Conservation (phyloP, 1,139 yeast species). For the Geotrichum cucujoidarum region DNA sequence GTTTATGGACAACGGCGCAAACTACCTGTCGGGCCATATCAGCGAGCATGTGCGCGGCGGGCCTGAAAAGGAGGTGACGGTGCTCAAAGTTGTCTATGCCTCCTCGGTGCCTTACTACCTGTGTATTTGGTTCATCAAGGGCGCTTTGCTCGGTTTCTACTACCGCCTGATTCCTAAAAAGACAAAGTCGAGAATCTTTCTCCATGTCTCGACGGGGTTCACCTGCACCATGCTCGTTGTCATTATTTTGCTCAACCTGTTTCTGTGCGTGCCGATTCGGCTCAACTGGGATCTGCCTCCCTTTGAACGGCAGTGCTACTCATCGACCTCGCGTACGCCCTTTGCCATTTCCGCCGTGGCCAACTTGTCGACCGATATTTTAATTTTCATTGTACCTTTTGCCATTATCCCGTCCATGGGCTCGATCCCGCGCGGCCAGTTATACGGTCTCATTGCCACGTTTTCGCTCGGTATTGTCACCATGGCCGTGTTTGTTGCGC, state of each 20-base stretch:
- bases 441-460: conserved; percentile 29
- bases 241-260: conserved; percentile 27
- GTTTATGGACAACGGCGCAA: conserved; percentile 30
- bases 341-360: conserved; percentile 30
- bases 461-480: conserved; percentile 33
- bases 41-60: conserved; percentile 24
- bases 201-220: conserved; percentile 24
- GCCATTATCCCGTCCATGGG: conserved; percentile 28
- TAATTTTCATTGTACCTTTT: conserved; percentile 32
- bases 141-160: conserved; percentile 32
- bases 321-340: conserved; percentile 31
- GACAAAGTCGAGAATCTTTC: conserved; percentile 26
- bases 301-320: conserved; percentile 26
- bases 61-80: conserved; percentile 21
- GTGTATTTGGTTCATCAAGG: conserved; percentile 32
- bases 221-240: conserved; percentile 23
- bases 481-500: conserved; percentile 28
- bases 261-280: conserved; percentile 32
- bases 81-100: conserved; percentile 31
- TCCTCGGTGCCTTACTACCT: conserved; percentile 33
- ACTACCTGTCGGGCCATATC: conserved; percentile 26
- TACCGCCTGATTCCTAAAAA: conserved; percentile 30
- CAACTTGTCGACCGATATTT: conserved; percentile 30
- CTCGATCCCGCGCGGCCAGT: conserved; percentile 25
- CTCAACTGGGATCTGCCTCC: conserved; percentile 30